Evolutionary conservation across 108 stramenopile genomes (phyloP).

Genomic region (Aurantiochytrium sp.): DNA sequence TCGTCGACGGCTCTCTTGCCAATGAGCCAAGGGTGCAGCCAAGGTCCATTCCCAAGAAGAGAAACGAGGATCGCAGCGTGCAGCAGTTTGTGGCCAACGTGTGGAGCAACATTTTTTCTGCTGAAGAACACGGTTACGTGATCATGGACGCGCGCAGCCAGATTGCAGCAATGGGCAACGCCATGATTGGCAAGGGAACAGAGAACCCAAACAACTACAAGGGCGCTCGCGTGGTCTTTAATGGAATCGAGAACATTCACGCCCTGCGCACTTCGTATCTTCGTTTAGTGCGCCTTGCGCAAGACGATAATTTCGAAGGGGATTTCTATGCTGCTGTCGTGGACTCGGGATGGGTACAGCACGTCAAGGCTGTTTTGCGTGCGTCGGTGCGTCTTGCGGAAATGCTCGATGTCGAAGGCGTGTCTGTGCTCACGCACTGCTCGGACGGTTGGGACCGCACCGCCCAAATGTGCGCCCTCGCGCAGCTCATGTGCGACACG

Average conservation of each 20-base stretch:
- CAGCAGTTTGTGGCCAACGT: not conserved
- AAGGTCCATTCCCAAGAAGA: not conserved
- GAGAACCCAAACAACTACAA: slow-evolving; percentile 30
- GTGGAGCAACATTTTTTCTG: slow-evolving; percentile 4
- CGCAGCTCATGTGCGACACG: slow-evolving; percentile 48
- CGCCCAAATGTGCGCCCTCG: slow-evolving; percentile 41
- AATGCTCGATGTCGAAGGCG: slow-evolving; percentile 13
- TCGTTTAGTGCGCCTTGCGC: not conserved
- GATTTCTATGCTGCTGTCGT: slow-evolving; percentile 18
- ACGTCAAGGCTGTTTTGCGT: slow-evolving; percentile 32
- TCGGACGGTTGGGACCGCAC: slow-evolving; percentile 63
- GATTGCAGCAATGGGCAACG: slow-evolving; percentile 38
- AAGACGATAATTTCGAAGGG: not conserved
- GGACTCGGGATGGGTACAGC: slow-evolving; percentile 35
- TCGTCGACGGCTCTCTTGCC: not conserved
- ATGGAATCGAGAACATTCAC: slow-evolving; percentile 49
- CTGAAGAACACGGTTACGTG: slow-evolving; percentile 9
- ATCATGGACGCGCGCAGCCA: slow-evolving; percentile 43
- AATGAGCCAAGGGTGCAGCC: not conserved
- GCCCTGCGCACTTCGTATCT: slow-evolving; percentile 34
- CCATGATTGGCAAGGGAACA: slow-evolving; percentile 40
- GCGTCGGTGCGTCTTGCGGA: slow-evolving; percentile 30
- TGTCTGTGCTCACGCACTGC: slow-evolving; percentile 50
- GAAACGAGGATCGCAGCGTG: not conserved
- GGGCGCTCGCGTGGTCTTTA: slow-evolving; percentile 28